phyloP scores from a whole-genome alignment of 176 grass and related monocot genomes.

The Triticum timopheevii region DNA sequence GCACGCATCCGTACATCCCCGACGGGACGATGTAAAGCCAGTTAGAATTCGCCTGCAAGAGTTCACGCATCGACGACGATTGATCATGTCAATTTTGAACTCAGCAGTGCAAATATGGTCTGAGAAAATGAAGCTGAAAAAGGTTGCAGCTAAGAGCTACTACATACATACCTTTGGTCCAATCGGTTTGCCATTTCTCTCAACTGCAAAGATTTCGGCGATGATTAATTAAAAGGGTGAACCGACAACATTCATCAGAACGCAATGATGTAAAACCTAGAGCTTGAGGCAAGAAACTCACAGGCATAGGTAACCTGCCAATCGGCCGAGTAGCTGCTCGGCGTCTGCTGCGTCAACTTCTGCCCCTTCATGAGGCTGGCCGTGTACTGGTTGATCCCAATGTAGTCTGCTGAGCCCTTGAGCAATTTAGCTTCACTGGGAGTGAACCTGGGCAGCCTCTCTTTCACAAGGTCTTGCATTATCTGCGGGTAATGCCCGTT shows the following conservation, averaged over 20 bases:
- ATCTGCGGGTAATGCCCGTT: constrained; percentile 66
- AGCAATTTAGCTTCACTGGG: constrained; percentile 65
- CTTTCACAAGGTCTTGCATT: constrained; percentile 73
- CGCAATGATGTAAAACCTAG: neutral
- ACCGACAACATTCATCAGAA: neutral
- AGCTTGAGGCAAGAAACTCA: constrained; percentile 29
- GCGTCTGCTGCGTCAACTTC: constrained; percentile 32
- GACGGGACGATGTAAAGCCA: constrained; percentile 86
- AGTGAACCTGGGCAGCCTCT: constrained; percentile 67
- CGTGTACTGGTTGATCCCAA: constrained; percentile 94
- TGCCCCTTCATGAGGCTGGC: constrained; percentile 64
- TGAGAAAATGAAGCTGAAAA: neutral
- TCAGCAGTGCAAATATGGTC: neutral
- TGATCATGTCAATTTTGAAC: neutral
- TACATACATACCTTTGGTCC: constrained; percentile 55
- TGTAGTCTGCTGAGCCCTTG: constrained; percentile 81
- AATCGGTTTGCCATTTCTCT: constrained; percentile 62
- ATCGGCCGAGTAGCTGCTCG: constrained; percentile 65
- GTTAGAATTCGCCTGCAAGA: constrained; percentile 60
- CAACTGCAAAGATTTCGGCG: constrained; percentile 39
- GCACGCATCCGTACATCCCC: constrained; percentile 85
- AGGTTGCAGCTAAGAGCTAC: neutral
- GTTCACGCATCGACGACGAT: neutral
- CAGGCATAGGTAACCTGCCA: constrained; percentile 64
- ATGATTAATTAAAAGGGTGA: neutral